Base-by-base conservation (phyloP, 1,284 basidiomycete species). In the Phlebopus sp. region DNA sequence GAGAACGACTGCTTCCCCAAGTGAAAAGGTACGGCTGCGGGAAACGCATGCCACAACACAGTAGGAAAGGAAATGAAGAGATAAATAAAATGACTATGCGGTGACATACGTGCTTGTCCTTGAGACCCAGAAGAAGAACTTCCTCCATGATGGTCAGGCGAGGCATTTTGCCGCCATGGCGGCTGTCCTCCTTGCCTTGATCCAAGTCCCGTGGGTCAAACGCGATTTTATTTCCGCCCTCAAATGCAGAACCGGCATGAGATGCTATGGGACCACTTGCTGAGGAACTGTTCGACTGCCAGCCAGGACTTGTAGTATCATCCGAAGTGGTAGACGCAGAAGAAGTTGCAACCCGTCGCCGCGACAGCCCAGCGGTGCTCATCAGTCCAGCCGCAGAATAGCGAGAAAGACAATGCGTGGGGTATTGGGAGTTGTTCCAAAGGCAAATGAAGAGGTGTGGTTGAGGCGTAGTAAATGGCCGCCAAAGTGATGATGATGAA, bases 101-200 rank as follows among this genome's bases (percentile, higher is more conserved):
- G 17, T 42, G 44, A 70, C 82, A 46, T 56, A 89, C 87, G 74
- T 92, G 90, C 62, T 89, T 90, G 70, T 94, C 92, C 65, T 94
- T 94, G 44, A 92, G 73, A 2, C 97, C 96, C 13, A 99, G 74
- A 46, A 99, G 70, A 46, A 99, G 72, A 14, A 99, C 85, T 72
- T 99, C 97, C 72, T 99, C 96, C 90, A 99, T 92, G 49, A 99
- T 80, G 8, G 96, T 99, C 57, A 99, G 73, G 51, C 79, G 78
- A 0, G 96, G 97, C 67, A 89, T 80, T 64, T 82, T 83, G 15
- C 86, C 86, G 7, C 86, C 84, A 47, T 77, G 62, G 46, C 72
- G 75, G 31, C 73, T 74, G 49, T 84, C 81, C 67, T 97, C 92
- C 40, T 79, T 80, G 41, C 83, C 84, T 59, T 85, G 77, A 58